Evolutionary conservation across 192 early-diverging fungal species (phyloP), one percentile per base, ranked within the genome.

Genomic region (Backusella morwellensis): DNA sequence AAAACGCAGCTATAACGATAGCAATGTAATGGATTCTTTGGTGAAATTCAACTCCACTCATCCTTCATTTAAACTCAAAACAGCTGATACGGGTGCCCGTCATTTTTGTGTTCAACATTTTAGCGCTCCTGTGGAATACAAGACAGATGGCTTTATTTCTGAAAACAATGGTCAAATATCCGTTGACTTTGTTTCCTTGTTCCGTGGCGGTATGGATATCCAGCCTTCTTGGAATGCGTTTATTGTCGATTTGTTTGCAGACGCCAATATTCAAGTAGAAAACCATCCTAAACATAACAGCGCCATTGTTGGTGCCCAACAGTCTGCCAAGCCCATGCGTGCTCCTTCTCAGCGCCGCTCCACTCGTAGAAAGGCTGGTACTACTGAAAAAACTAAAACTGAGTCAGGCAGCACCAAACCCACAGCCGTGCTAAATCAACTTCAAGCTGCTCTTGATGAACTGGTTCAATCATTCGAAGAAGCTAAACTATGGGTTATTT

Each of bases 101-200:
- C 70, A 74, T 14, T 96, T 97, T 83, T 90, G 88, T 42, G 86
- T 97, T 42, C 81, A 88, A 35, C 95, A 97, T 77, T 96, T 86
- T 81, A 73, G 89, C 17, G 89, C 89, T 38, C 14, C 77, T 17
- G 88, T 97, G n/a, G 87, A 88, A 68, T 98, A 98, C 81, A 88
- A 90, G 35, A 84, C 92, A 38, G 86, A 88, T 56, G 88, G 88
- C 21, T 95, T 98, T 77, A 70, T 92, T 73, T 90, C 90, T 41
- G 88, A 88, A 79, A 97, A 97, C 84, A 70, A 88, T 75, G 80
- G 85, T 77, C 86, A 92, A 81, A 74, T 91, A 47, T 85, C 93
- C 66, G 84, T 93, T 9, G 96, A 99, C 80, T 97, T 97, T 82
- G 88, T 97, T 21, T 85, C 92, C 29, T 81, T 98, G 52, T 92